A percentile compares a stretch with the other conserved stretches of the same genome.
Conservation (phyloP, 768 basidiomycete genomes). For the Auricularia sp. region DNA sequence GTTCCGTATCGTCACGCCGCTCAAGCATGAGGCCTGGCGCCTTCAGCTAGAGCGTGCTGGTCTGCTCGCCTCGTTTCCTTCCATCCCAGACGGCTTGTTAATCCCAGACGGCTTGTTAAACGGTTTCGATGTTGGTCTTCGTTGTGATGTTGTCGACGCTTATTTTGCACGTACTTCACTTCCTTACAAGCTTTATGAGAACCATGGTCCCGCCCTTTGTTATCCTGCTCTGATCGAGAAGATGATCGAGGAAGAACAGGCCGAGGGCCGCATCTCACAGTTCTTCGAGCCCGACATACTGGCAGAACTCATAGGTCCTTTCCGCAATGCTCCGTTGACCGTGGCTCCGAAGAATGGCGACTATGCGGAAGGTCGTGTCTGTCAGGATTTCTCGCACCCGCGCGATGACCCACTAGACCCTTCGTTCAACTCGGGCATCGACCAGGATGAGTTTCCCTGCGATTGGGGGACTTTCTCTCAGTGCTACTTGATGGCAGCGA, state of each 20-base stretch:
- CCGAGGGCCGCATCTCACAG: not conserved
- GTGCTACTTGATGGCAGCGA: conserved; percentile 16
- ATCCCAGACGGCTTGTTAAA: not conserved
- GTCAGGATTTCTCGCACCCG: conserved; percentile 28
- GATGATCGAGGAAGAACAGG: not conserved
- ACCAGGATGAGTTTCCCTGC: conserved; percentile 23
- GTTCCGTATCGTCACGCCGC: not conserved
- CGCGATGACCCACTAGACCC: conserved; percentile 12
- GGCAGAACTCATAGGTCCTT: conserved; percentile 21
- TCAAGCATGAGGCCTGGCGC: not conserved
- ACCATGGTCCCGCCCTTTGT: not conserved
- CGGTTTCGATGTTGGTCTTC: conserved; percentile 1
- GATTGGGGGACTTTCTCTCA: conserved; percentile 31
- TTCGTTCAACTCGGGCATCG: conserved; percentile 25
- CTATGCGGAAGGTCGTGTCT: not conserved
- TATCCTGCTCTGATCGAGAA: not conserved
- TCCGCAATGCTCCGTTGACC: conserved; percentile 22
- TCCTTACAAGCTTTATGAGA: not conserved
- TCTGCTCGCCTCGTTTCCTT: not conserved
- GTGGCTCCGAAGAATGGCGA: conserved; percentile 14
- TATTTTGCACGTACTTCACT: not conserved
- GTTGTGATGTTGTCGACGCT: not conserved
- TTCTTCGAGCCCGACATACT: conserved; percentile 10
- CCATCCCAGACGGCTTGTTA: not conserved
- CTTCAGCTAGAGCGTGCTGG: not conserved